Percentiles rank a stretch among this genome's conserved stretches.
phyloP scores from a whole-genome alignment of 192 early-diverging fungal genomes.

The Podila clonocystis region DNA sequence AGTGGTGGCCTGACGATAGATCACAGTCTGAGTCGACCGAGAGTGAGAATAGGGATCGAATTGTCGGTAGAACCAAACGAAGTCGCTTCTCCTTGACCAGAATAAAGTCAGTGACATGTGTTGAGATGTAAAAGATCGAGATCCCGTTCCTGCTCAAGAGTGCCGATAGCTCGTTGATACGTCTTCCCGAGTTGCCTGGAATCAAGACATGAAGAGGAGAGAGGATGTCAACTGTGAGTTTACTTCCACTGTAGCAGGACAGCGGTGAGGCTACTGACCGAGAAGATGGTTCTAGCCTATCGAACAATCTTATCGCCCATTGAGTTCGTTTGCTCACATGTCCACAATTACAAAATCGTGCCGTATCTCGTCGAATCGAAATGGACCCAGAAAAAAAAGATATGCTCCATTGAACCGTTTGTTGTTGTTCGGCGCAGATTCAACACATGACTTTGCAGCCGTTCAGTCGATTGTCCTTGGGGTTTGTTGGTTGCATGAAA shows the following conservation, averaged over 20 bases:
- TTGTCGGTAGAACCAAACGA: conserved; percentile 60
- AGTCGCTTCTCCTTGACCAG: conserved; percentile 73
- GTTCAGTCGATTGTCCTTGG: too few relatives aligned
- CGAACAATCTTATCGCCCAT: too few relatives aligned
- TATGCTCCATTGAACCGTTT: neutral
- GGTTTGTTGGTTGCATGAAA: too few relatives aligned
- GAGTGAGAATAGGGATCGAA: conserved; percentile 51
- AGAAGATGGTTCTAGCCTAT: too few relatives aligned
- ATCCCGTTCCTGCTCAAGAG: conserved; percentile 66
- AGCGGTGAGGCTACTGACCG: too few relatives aligned
- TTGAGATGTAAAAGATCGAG: conserved; percentile 74
- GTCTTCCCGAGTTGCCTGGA: conserved; percentile 64
- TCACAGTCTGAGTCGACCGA: conserved; percentile 43
- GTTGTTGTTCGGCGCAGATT: neutral
- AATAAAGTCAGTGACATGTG: conserved; percentile 72
- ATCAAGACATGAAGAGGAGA: neutral
- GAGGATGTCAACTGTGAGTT: conserved; percentile 2
- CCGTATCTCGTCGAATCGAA: too few relatives aligned
- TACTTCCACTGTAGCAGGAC: too few relatives aligned
- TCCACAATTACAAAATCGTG: too few relatives aligned
- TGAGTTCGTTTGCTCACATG: too few relatives aligned
- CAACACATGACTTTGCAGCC: too few relatives aligned
- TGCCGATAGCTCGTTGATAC: conserved; percentile 68
- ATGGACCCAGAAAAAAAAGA: neutral
- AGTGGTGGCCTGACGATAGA: conserved; percentile 9